phyloP scores from a whole-genome alignment of 768 basidiomycete species.

The Xerocomellus chrysenteron region DNA sequence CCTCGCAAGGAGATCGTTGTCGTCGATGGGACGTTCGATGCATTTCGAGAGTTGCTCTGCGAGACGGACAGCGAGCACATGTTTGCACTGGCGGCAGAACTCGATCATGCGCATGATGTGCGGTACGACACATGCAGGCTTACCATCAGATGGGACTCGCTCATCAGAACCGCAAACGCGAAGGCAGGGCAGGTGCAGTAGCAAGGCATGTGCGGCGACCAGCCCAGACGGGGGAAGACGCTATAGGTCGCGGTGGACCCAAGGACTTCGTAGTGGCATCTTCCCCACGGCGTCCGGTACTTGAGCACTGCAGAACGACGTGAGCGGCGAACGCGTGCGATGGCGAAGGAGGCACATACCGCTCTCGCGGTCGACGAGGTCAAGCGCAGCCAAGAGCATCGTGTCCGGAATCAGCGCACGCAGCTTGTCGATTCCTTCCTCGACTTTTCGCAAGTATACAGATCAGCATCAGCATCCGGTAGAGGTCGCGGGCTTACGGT shows the following conservation, averaged over 20 bases:
- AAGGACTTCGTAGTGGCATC: conserved; percentile 62
- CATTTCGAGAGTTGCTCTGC: conserved; percentile 54
- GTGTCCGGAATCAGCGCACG: conserved; percentile 60
- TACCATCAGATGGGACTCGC: conserved; percentile 66
- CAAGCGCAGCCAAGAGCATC: conserved; percentile 66
- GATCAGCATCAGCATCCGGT: background rate
- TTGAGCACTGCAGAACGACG: conserved; percentile 50
- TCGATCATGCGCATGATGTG: background rate
- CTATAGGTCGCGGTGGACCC: conserved; percentile 64
- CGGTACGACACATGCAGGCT: conserved; percentile 4
- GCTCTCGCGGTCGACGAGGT: conserved; percentile 70
- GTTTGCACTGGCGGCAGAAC: conserved; percentile 64
- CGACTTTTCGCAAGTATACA: conserved; percentile 32
- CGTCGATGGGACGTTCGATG: conserved; percentile 45
- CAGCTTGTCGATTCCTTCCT: conserved; percentile 56
- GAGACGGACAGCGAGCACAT: conserved; percentile 65
- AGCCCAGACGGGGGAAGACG: conserved; percentile 50
- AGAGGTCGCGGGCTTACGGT: conserved; percentile 26
- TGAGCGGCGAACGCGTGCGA: background rate
- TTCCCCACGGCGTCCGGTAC: conserved; percentile 55
- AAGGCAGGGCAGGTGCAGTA: conserved; percentile 82
- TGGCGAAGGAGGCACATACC: conserved; percentile 41
- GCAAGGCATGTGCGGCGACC: conserved; percentile 40
- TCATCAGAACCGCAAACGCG: conserved; percentile 57
- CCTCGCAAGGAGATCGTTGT: conserved; percentile 47